A percentile compares a stretch with the other conserved stretches of the same genome.
Evolutionary conservation across 2,329 filamentous ascomycete genomes (phyloP).

Genomic region (Lachnellula occidentalis): DNA sequence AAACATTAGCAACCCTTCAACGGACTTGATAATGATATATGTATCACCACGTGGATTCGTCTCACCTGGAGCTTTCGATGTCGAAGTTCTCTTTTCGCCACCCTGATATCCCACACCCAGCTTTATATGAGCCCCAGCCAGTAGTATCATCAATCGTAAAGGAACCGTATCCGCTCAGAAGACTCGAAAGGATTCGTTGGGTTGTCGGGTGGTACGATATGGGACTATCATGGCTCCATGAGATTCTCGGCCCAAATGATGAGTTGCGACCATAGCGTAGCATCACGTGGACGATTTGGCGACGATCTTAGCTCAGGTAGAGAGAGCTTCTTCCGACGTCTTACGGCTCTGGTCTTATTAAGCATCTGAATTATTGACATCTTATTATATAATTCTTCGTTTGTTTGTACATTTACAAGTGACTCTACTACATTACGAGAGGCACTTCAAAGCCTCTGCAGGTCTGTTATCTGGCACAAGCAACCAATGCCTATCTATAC

Average conservation of each 20-base stretch:
- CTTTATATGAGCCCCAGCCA: constrained; percentile 10
- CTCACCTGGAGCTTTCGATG: constrained; percentile 29
- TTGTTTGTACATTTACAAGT: constrained; percentile 4
- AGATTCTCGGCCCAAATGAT: constrained; percentile 20
- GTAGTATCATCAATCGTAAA: constrained; percentile 10
- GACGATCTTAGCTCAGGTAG: background rate
- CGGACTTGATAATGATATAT: constrained; percentile 21
- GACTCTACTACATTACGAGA: background rate
- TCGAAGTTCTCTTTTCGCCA: constrained; percentile 19
- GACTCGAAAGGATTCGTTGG: constrained; percentile 15
- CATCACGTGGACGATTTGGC: constrained; percentile 19
- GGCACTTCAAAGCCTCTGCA: constrained; percentile 38
- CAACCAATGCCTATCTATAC: constrained; percentile 8
- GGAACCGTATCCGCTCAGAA: constrained; percentile 10
- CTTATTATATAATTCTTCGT: constrained; percentile 14
- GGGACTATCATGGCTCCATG: constrained; percentile 19
- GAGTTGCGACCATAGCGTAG: constrained; percentile 16
- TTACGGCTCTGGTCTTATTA: background rate
- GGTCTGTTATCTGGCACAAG: background rate
- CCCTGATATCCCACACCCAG: constrained; percentile 14
- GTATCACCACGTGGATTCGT: constrained; percentile 29
- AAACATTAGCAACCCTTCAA: constrained; percentile 20
- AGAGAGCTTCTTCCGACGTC: constrained; percentile 5
- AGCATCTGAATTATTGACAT: background rate
- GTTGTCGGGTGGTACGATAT: constrained; percentile 25